These are phyloP conservation scores for Apiospora marii DNA, from an alignment of 2,329 filamentous ascomycete genomes.

Conservation along the genomic window DNA sequence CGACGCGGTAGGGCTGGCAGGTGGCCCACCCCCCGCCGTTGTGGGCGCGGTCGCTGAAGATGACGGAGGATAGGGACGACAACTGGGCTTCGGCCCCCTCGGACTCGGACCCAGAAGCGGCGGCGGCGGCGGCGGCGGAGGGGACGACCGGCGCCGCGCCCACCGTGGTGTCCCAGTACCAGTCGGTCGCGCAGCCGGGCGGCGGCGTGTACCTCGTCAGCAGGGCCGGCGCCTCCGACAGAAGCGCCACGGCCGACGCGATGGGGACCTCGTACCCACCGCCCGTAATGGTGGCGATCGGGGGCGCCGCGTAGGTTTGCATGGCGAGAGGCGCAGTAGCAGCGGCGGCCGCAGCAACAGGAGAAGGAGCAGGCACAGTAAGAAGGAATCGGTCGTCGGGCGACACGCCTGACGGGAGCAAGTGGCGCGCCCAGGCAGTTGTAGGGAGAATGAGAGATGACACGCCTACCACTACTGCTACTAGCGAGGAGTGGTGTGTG, in stretches of 20 bases:
- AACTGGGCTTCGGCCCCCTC: not conserved
- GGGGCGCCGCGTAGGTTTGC: constrained; percentile 23
- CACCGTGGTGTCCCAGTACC: constrained; percentile 24
- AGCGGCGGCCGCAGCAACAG: not conserved
- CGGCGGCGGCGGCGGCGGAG: constrained; percentile 19
- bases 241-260: constrained; percentile 20
- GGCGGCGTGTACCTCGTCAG: constrained; percentile 26
- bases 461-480: not conserved
- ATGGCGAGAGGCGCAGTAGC: not conserved
- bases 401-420: not conserved
- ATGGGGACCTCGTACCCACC: constrained; percentile 20
- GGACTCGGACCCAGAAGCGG: not conserved
- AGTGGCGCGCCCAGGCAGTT: not conserved
- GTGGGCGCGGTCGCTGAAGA: constrained; percentile 25
- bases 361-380: not conserved
- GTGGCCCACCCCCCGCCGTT: constrained; percentile 25
- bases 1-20: constrained; percentile 26
- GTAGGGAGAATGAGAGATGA: not conserved
- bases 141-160: not conserved
- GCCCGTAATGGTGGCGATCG: constrained; percentile 24
- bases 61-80: not conserved
- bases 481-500: not conserved
- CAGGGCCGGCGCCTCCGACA: constrained; percentile 24
- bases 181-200: constrained; percentile 25
- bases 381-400: not conserved